These are phyloP conservation scores for Sporisorium reilianum DNA, from an alignment of 1,284 basidiomycete species.

Conservation along the genomic window DNA sequence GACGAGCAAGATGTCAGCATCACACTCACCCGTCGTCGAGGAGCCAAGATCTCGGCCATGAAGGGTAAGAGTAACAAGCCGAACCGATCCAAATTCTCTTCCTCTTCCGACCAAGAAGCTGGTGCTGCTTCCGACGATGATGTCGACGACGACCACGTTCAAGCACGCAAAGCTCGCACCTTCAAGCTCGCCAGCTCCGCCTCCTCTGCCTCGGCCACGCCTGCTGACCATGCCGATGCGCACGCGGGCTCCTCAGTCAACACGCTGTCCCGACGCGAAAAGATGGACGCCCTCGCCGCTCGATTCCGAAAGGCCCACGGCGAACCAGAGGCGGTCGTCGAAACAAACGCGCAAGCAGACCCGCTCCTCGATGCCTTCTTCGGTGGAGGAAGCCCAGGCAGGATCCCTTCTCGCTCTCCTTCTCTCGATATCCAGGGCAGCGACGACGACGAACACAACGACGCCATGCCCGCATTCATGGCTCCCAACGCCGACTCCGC, in stretches of 20 bases:
- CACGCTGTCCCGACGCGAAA: conserved; percentile 24
- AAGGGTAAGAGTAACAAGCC: conserved; percentile 22
- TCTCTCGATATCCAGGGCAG: conserved; percentile 41
- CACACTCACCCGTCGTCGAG: conserved; percentile 26
- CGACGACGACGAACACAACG: conserved; percentile 43
- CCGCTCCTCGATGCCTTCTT: conserved; percentile 36
- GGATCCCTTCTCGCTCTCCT: conserved; percentile 29
- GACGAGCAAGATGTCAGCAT: conserved; percentile 18
- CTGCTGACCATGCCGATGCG: conserved; percentile 4
- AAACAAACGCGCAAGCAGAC: conserved; percentile 11
- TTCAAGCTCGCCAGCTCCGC: conserved; percentile 34
- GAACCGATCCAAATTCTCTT: conserved; percentile 24
- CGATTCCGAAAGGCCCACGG: conserved; percentile 23
- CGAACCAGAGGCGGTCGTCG: conserved; percentile 1
- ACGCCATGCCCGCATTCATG: conserved; percentile 43
- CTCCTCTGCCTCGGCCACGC: conserved; percentile 15
- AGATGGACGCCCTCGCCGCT: conserved; percentile 41
- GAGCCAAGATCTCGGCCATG: conserved; percentile 42
- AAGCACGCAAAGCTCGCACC: conserved; percentile 18
- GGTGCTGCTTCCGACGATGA: conserved; percentile 2
- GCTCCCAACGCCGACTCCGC: conserved; percentile 1
- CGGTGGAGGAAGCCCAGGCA: conserved; percentile 9
- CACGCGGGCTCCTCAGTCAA: conserved; percentile 10
- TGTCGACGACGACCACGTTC: conserved; percentile 12
- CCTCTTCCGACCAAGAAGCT: conserved; percentile 21